A percentile compares a stretch with the other conserved stretches of the same genome.
phyloP scores from a whole-genome alignment of 352 stramenopile genomes.

The Phytophthora parvispora region DNA sequence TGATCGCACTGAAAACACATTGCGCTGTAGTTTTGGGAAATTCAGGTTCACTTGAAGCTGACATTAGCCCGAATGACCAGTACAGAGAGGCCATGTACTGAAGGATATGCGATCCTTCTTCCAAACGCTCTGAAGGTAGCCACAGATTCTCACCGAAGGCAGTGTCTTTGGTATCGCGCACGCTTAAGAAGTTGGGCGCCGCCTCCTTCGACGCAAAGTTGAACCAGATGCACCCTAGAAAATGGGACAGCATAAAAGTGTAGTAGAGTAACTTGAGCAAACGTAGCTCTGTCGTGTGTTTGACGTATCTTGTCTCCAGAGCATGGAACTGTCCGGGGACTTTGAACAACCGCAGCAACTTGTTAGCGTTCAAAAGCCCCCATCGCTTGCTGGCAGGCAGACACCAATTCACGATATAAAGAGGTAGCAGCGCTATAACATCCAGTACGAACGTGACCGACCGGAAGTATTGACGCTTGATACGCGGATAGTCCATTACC shows the following conservation, averaged over 20 bases:
- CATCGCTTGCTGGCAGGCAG: slow-evolving; percentile 22
- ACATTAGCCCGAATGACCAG: slow-evolving; percentile 81
- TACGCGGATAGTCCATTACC: slow-evolving; percentile 51
- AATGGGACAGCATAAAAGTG: slow-evolving; percentile 66
- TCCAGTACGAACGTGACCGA: slow-evolving; percentile 61
- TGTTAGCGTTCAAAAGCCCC: slow-evolving; percentile 73
- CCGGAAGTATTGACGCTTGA: slow-evolving; percentile 51
- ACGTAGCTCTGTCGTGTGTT: slow-evolving; percentile 61
- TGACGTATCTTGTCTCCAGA: slow-evolving; percentile 72
- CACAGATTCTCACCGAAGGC: slow-evolving; percentile 46
- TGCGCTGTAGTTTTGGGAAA: slow-evolving; percentile 60
- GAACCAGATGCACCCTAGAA: slow-evolving; percentile 75
- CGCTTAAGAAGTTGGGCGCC: slow-evolving; percentile 2
- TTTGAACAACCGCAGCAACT: slow-evolving; percentile 64
- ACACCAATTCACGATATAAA: slow-evolving; percentile 66
- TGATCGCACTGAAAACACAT: slow-evolving; percentile 62
- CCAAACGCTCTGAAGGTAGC: slow-evolving; percentile 45
- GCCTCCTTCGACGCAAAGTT: slow-evolving; percentile 47
- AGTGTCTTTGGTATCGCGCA: not conserved
- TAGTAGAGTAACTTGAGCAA: slow-evolving; percentile 82
- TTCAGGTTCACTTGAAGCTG: slow-evolving; percentile 58
- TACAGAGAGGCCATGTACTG: slow-evolving; percentile 76
- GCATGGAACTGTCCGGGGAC: slow-evolving; percentile 59
- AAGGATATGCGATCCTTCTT: slow-evolving; percentile 26
- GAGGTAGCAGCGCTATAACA: slow-evolving; percentile 54